Evolutionary conservation across 768 basidiomycete genomes (phyloP).

Genomic region (Leucosporidium scottii): DNA sequence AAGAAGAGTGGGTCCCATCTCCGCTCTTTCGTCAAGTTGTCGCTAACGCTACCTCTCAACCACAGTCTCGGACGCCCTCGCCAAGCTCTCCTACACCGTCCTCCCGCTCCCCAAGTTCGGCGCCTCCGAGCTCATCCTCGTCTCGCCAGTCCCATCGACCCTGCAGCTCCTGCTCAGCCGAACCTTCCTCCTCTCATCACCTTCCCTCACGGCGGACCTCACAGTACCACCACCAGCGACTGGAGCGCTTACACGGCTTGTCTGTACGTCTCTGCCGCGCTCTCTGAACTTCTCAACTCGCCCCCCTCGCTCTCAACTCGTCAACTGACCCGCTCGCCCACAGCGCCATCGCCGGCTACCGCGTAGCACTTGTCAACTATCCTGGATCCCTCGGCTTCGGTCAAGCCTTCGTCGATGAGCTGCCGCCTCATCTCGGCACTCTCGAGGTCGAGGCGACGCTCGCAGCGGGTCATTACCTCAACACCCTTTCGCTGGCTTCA

Average conservation of each 20-base stretch:
- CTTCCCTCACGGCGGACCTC: constrained; percentile 60
- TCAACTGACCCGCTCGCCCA: too few species aligned
- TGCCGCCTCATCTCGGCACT: constrained; percentile 57
- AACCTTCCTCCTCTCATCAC: constrained; percentile 46
- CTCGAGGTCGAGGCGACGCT: constrained; percentile 63
- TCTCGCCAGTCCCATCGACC: constrained; percentile 24
- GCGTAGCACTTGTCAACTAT: constrained; percentile 58
- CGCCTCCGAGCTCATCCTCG: constrained; percentile 52
- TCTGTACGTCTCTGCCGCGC: too few species aligned
- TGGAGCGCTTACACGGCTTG: constrained; percentile 53
- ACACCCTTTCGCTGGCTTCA: constrained; percentile 50
- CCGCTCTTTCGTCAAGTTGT: neutral
- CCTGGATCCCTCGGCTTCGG: constrained; percentile 63
- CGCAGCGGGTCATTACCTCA: constrained; percentile 51
- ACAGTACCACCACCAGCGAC: constrained; percentile 48
- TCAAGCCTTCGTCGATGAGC: constrained; percentile 52
- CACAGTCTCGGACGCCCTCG: constrained; percentile 48
- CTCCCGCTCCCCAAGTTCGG: constrained; percentile 50
- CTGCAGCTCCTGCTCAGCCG: neutral
- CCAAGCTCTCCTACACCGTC: constrained; percentile 46
- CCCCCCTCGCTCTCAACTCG: too few species aligned
- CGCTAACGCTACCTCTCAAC: neutral
- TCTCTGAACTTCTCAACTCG: too few species aligned
- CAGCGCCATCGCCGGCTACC: constrained; percentile 47
- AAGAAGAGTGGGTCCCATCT: constrained; percentile 43